phyloP scores from a whole-genome alignment of 257 asterid species.

The Plantago major region DNA sequence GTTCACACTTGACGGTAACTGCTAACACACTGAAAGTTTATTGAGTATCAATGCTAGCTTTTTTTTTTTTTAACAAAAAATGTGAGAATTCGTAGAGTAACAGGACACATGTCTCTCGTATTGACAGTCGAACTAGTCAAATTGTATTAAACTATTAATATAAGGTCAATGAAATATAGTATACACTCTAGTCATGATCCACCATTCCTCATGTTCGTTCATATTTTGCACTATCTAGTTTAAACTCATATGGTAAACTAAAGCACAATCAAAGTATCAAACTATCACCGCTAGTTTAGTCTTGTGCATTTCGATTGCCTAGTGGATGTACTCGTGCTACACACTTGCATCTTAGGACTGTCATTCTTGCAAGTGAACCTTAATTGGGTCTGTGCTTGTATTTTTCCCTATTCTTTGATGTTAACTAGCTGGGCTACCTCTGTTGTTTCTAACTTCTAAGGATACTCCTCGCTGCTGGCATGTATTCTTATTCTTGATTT shows the following conservation, averaged over 20 bases:
- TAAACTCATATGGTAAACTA: neutral
- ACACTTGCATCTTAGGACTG: neutral
- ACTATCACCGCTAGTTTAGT: neutral
- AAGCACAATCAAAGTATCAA: too few relatives aligned
- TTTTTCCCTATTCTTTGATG: neutral
- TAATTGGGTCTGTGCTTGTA: neutral
- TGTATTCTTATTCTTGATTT: neutral
- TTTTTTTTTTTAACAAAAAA: too few relatives aligned
- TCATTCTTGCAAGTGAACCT: neutral
- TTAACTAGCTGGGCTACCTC: neutral
- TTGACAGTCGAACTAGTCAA: too few relatives aligned
- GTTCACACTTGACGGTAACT: too few relatives aligned
- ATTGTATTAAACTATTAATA: neutral
- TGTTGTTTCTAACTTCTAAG: slow-evolving; percentile 1
- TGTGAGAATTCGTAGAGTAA: too few relatives aligned
- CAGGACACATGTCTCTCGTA: too few relatives aligned
- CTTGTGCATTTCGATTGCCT: neutral
- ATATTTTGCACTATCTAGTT: slow-evolving; percentile 4
- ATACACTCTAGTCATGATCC: slow-evolving; percentile 12
- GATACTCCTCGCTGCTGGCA: neutral
- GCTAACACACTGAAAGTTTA: too few relatives aligned
- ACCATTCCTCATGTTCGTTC: slow-evolving; percentile 6
- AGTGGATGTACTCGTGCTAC: too few relatives aligned
- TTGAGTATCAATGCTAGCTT: too few relatives aligned
- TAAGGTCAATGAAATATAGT: neutral